Evolutionary conservation across 2,329 filamentous ascomycete species (phyloP), one percentile per base, ranked within the genome.

Genomic region (Botrytis fabae): DNA sequence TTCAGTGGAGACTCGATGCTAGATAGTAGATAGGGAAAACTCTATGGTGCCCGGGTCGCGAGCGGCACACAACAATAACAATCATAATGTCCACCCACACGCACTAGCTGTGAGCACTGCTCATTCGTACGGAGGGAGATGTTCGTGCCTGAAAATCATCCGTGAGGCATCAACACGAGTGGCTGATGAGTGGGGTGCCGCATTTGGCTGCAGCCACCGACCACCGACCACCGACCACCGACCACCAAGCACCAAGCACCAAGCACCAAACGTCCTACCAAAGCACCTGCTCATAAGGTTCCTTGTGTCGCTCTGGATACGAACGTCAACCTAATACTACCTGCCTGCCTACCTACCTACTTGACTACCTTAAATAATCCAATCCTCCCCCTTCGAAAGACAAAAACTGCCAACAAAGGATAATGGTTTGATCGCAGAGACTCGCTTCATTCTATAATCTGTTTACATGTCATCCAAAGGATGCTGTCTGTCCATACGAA

Each of bases 401-500:
- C 32, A 16, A 3, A 28, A 42, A 12, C 7, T 22, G 42, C 44
- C 40, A 32, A 14, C 40, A 18, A 20, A 57, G 3, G 6, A 44
- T 32, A 32, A 16, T 69, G 48, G 6, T 25, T 42, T 44, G 1
- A 44, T 57, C 65, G 65, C 65, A 69, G n/a, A 57, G 54, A 25
- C n/a, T 25, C 54, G 9, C 4, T 2, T 57, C 38, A 5, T 51
- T 44, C 22, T 25, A 69, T 57, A 48, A 57, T 69, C 65, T 25
- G 5, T 42, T 40, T 42, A 1, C 40, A 57, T 57, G n/a, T 51
- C 51, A 68, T 51, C 18, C 73, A 75, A 75, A 77, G 72, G 73
- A 78, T 78, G 77, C 70, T 69, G 65, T 60, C 60, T 76, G 74
- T 71, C 74, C 72, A 65, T 42, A 28, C 35, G 18, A 42, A 42